phyloP scores from a whole-genome alignment of 176 grass and related monocot species.

The Chrysopogon serrulatus region DNA sequence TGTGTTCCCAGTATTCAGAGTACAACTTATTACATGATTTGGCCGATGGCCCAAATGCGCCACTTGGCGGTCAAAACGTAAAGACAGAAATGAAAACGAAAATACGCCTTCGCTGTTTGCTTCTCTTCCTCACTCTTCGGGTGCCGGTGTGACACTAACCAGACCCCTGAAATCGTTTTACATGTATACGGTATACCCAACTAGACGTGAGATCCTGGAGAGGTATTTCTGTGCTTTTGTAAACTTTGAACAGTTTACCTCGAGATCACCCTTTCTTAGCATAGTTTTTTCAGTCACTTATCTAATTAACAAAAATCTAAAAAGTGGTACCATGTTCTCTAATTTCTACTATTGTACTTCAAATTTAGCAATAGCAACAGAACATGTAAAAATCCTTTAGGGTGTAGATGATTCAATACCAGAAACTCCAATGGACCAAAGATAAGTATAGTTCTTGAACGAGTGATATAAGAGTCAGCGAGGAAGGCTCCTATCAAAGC shows the following conservation, averaged over 20 bases:
- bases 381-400: background rate
- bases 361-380: background rate
- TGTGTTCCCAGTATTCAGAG: too few relatives aligned
- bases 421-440: slow-evolving; percentile 61
- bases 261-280: background rate
- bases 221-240: background rate
- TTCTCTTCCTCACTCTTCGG: too few relatives aligned
- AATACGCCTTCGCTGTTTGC: too few relatives aligned
- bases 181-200: background rate
- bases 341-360: background rate
- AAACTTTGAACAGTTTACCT: background rate
- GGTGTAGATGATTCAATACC: slow-evolving; percentile 29
- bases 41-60: too few relatives aligned
- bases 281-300: background rate
- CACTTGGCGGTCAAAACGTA: too few relatives aligned
- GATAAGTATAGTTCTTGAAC: slow-evolving; percentile 52
- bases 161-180: background rate
- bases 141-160: too few relatives aligned
- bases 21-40: too few relatives aligned
- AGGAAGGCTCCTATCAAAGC: slow-evolving; percentile 53
- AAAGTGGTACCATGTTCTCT: background rate
- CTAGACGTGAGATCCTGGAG: background rate
- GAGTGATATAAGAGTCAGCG: slow-evolving; percentile 57
- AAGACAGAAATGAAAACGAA: too few relatives aligned
- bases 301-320: too few relatives aligned